Percentiles rank a stretch among this genome's conserved stretches.
These are phyloP conservation scores for Mycena floridula DNA, from an alignment of 768 basidiomycete species.

Conservation along the genomic window DNA sequence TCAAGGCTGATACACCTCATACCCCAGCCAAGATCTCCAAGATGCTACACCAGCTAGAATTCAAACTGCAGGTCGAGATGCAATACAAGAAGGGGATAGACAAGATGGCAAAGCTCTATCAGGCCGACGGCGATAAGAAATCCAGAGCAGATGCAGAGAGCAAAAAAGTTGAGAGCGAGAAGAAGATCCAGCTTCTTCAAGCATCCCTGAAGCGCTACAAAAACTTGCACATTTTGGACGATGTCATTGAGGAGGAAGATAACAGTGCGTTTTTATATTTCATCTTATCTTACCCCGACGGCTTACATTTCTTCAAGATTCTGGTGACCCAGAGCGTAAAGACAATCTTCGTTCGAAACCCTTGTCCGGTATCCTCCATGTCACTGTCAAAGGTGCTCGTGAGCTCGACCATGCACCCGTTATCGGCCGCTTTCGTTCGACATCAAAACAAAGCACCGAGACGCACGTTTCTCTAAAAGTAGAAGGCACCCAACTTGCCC, in stretches of 20 bases:
- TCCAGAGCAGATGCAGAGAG: slow-evolving; percentile 88
- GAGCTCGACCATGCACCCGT: slow-evolving; percentile 95
- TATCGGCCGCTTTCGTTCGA: slow-evolving; percentile 60
- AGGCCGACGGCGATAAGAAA: slow-evolving; percentile 96
- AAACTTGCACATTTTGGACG: slow-evolving; percentile 90
- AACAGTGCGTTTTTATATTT: slow-evolving; percentile 34
- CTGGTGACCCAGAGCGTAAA: slow-evolving; percentile 80
- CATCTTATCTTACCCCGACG: slow-evolving; percentile 2
- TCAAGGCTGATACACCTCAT: slow-evolving; percentile 95
- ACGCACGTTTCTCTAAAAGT: slow-evolving; percentile 93
- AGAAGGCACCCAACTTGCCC: slow-evolving; percentile 89
- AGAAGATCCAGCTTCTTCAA: slow-evolving; percentile 91
- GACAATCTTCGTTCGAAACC: slow-evolving; percentile 92
- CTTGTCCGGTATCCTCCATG: slow-evolving; percentile 84
- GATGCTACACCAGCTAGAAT: slow-evolving; percentile 98
- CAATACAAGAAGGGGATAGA: slow-evolving; percentile 98
- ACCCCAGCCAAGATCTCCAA: slow-evolving; percentile 93
- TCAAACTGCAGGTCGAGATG: slow-evolving; percentile 97
- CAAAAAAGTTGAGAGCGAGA: slow-evolving; percentile 91
- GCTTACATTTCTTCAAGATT: slow-evolving; percentile 21
- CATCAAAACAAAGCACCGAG: slow-evolving; percentile 75
- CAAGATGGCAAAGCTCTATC: slow-evolving; percentile 97
- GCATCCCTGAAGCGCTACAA: slow-evolving; percentile 94
- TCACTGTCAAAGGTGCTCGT: slow-evolving; percentile 84
- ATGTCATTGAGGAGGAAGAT: slow-evolving; percentile 84